These are phyloP conservation scores for Podaxis sp. DNA, from an alignment of 768 basidiomycete species.

Conservation along the genomic window DNA sequence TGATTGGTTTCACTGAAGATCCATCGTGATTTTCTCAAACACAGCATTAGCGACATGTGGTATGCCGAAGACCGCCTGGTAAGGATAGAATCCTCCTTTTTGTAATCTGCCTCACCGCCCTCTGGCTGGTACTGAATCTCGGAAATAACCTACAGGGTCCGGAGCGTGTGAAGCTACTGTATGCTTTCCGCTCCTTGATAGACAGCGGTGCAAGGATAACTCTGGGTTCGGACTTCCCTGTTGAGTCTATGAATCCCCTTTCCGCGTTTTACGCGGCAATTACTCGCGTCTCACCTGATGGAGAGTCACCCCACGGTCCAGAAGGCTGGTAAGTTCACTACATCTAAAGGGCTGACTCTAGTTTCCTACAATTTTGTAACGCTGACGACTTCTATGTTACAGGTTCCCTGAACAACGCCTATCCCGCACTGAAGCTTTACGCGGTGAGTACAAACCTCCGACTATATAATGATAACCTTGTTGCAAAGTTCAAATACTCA, in stretches of 20 bases:
- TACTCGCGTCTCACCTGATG: slow-evolving; percentile 66
- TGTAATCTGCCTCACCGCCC: not conserved
- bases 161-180: slow-evolving; percentile 80
- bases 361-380: too few species aligned
- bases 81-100: slow-evolving; percentile 22
- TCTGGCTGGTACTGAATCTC: slow-evolving; percentile 9
- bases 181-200: slow-evolving; percentile 79
- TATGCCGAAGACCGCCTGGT: slow-evolving; percentile 84
- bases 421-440: slow-evolving; percentile 73
- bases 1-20: not conserved
- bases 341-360: too few species aligned
- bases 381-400: not conserved
- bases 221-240: slow-evolving; percentile 88
- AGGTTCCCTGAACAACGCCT: slow-evolving; percentile 86
- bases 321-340: slow-evolving; percentile 68
- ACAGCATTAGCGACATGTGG: slow-evolving; percentile 84
- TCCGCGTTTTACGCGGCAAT: slow-evolving; percentile 87
- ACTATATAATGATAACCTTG: too few species aligned
- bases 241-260: slow-evolving; percentile 85
- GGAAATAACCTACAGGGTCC: slow-evolving; percentile 52
- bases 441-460: slow-evolving; percentile 40
- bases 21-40: slow-evolving; percentile 11
- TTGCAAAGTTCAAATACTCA: not conserved
- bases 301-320: slow-evolving; percentile 78
- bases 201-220: slow-evolving; percentile 68